Percentiles rank a stretch among this genome's conserved stretches.
These are phyloP conservation scores for Microstegium vimineum DNA, from an alignment of 176 grass and related monocot genomes.

Conservation along the genomic window DNA sequence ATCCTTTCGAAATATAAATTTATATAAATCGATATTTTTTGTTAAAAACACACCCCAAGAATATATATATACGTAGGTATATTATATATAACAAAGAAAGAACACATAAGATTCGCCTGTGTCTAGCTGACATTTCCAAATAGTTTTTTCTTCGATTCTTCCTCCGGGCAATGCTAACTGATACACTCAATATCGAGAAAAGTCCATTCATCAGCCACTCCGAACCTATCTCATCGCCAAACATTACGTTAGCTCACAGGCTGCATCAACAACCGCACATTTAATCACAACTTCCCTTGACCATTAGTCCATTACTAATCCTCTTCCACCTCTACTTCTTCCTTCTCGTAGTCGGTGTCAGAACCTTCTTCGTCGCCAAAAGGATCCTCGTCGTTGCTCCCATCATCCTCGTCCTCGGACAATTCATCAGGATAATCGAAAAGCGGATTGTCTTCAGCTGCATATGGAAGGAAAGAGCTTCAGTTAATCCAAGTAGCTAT, in stretches of 20 bases:
- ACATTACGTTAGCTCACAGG: neutral
- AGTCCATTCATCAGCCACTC: neutral
- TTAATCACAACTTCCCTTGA: neutral
- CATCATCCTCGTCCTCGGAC: constrained; percentile 42
- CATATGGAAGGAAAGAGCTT: constrained; percentile 12
- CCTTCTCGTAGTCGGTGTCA: constrained; percentile 37
- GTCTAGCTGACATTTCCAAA: neutral
- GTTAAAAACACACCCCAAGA: neutral
- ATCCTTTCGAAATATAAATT: neutral
- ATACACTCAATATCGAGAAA: neutral
- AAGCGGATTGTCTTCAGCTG: constrained; percentile 78
- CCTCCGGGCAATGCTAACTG: neutral
- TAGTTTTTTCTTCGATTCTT: neutral
- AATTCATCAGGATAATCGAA: constrained; percentile 80
- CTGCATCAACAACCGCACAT: neutral
- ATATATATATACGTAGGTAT: no score
- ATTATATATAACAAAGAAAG: no score
- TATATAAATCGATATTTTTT: neutral
- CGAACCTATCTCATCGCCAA: neutral
- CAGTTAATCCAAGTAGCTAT: neutral
- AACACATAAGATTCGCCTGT: no score
- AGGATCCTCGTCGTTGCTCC: constrained; percentile 22
- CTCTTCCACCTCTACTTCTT: constrained; percentile 41
- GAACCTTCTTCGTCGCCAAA: constrained; percentile 39
- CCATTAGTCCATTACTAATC: neutral